Evolutionary conservation across 2,329 filamentous ascomycete genomes (phyloP).

Genomic region (Xylaria sp.): DNA sequence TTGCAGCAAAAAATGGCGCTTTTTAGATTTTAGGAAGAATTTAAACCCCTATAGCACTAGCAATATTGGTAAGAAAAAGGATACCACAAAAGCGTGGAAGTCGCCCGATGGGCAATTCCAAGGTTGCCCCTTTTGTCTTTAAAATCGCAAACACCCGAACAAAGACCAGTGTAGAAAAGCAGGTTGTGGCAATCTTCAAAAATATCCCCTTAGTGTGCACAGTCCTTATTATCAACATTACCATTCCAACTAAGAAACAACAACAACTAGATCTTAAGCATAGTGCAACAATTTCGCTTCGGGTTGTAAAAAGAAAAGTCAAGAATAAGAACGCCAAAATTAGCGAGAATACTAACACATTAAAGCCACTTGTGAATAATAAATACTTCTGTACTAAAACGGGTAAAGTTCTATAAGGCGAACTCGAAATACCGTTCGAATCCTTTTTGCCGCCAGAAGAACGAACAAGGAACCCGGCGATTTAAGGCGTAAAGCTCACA

Average conservation of each 20-base stretch:
- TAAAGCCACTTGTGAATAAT: too few species aligned
- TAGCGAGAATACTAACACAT: too few species aligned
- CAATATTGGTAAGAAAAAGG: background rate
- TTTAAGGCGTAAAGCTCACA: background rate
- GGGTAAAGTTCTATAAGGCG: background rate
- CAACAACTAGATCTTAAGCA: background rate
- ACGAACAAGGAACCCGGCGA: background rate
- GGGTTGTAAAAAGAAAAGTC: background rate
- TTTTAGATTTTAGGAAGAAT: too few species aligned
- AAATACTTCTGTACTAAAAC: background rate
- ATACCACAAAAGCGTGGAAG: too few species aligned
- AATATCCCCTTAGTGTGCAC: background rate
- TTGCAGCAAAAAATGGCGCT: too few species aligned
- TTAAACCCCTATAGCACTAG: too few species aligned
- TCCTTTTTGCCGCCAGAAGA: background rate
- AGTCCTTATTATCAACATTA: background rate
- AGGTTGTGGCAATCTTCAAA: too few species aligned
- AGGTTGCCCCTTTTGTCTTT: background rate
- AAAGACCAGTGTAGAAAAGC: too few species aligned
- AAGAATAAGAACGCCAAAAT: too few species aligned
- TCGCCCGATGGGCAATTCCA: constrained; percentile 12
- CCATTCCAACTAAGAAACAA: background rate
- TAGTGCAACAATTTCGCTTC: background rate
- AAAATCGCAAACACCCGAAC: too few species aligned
- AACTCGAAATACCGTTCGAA: constrained; percentile 4